A percentile compares a stretch with the other conserved stretches of the same genome.
phyloP scores from a whole-genome alignment of 495 filamentous ascomycete species.

The Ascodesmis nigricans region DNA sequence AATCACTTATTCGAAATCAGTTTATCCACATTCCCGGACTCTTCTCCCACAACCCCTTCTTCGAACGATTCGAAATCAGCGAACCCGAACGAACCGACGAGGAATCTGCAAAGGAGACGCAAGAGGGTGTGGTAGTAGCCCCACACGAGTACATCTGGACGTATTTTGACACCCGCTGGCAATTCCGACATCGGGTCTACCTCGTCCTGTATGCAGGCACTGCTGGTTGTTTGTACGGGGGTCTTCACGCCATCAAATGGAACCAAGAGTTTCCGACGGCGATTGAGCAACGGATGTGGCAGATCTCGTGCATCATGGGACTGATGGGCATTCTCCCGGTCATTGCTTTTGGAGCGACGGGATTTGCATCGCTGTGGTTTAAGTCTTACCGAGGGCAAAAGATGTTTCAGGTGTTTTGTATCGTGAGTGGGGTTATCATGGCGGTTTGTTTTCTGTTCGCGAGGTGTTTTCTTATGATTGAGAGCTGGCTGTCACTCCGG shows the following conservation, averaged over 20 bases:
- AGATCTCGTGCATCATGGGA: background rate
- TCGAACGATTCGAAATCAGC: background rate
- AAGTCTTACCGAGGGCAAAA: too few species aligned
- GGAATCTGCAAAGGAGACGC: too few species aligned
- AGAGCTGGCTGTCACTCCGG: too few species aligned
- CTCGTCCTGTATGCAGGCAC: background rate
- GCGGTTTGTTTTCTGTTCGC: too few species aligned
- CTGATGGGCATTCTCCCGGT: background rate
- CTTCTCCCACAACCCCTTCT: background rate
- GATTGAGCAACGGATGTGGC: constrained; percentile 1
- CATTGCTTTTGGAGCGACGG: background rate
- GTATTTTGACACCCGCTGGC: background rate
- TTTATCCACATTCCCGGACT: background rate
- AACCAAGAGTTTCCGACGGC: constrained; percentile 1
- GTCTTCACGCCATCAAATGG: constrained; percentile 1
- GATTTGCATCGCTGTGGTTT: background rate
- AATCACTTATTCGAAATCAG: background rate
- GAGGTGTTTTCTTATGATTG: too few species aligned
- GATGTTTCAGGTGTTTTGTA: too few species aligned
- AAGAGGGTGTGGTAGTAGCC: too few species aligned
- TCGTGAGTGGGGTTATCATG: too few species aligned
- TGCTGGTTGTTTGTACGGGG: background rate
- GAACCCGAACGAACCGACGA: too few species aligned
- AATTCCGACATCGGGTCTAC: background rate
- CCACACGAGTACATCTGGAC: background rate